Base-by-base conservation (phyloP, 2,329 filamentous ascomycete species). In the Fusarium phyllophilum region DNA sequence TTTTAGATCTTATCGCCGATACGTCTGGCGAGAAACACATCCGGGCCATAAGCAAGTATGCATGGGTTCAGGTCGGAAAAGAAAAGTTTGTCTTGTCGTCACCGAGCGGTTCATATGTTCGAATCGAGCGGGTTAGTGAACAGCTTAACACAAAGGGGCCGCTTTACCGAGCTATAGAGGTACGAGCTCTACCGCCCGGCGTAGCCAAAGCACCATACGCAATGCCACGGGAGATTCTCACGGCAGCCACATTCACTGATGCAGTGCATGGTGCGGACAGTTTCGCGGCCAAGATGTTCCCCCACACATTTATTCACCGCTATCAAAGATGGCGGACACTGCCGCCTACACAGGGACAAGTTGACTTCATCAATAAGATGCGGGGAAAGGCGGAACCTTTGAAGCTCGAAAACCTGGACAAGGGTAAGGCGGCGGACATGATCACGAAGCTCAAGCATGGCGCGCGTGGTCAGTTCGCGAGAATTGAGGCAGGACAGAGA, bases 401-500 rank as follows among this genome's bases (percentile, higher is more conserved):
- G 57, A 86, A 84, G 4, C 75, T 82, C 1, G 83, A 84, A 1
- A 87, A 91, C 34, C 77, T 97, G 66, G 95, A 89, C 20, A 96
- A 95, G 79, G 96, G 96, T 13, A 90, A 90, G 79, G 95, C 95
- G 9, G 88, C 88, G 9, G 95, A 98, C 80, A 95, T 97, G 92
- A 97, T 98, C 73, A 97, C 94, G 13, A 97, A 97, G 82, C 80
- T 97, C 70, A 96, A 92, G 81, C 93, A 96, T 79, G 96, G 96
- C 2, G 94, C 93, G 2, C 89, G 85, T 81, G 93, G 83, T 71
- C 89, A 84, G 84, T 94, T 88, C 79, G 84, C 86, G 33, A 85
- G 78, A 39, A 82, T 89, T 65, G 86, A 88, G 77, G 84, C 83
- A 1, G 84, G 86, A 61, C 90, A 87, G 79, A 88, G 85, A 48